phyloP scores from a whole-genome alignment of 345 rosid species.

The Gossypium rotundifolium region DNA sequence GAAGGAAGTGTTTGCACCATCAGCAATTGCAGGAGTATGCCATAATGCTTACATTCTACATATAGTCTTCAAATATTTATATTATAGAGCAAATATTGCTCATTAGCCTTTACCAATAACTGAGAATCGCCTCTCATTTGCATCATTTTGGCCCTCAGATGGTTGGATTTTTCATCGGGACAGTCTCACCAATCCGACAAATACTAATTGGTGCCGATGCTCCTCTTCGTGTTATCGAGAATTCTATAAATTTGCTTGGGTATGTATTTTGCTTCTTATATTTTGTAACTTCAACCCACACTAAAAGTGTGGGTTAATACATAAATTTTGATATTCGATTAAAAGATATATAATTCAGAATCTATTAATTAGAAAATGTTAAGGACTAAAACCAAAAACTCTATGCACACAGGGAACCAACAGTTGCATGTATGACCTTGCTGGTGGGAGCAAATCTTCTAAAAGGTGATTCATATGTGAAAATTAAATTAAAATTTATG shows the following conservation, averaged over 20 bases:
- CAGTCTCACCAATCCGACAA: conserved; percentile 1
- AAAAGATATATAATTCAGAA: too few species aligned
- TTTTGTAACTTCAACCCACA: too few species aligned
- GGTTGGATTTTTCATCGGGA: not conserved
- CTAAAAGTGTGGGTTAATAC: too few species aligned
- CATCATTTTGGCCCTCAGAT: not conserved
- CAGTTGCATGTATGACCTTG: not conserved
- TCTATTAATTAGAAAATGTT: too few species aligned
- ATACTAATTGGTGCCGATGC: not conserved
- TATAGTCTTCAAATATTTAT: not conserved
- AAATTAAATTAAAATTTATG: too few species aligned
- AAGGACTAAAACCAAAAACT: too few species aligned
- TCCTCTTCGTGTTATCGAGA: not conserved
- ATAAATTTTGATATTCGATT: too few species aligned
- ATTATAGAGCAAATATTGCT: not conserved
- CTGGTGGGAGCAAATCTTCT: not conserved
- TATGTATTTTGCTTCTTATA: not conserved
- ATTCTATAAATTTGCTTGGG: not conserved
- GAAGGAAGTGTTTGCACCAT: conserved; percentile 18
- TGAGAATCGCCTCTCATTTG: not conserved
- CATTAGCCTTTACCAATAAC: not conserved
- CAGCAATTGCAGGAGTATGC: conserved; percentile 26
- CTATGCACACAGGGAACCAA: not conserved
- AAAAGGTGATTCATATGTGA: not conserved
- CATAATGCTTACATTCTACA: not conserved